Conservation (phyloP, 495 filamentous ascomycete species). For the Lophiostoma macrostomum region DNA sequence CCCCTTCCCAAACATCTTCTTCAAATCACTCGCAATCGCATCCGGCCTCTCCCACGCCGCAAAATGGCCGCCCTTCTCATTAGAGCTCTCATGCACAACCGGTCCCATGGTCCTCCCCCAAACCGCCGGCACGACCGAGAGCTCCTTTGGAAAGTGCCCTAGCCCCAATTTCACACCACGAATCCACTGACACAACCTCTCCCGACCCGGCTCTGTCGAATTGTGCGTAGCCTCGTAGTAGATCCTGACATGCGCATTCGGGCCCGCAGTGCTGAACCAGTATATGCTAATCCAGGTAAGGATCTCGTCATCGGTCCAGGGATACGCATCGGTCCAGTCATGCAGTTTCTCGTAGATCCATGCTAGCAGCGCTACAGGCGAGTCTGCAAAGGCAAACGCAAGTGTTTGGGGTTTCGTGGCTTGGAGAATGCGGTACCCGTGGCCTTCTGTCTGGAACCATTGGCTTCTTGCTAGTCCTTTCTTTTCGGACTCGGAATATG, state of each 20-base stretch:
- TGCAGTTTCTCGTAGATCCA: conserved; percentile 59
- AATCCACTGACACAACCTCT: neutral
- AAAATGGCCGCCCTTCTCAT: conserved; percentile 33
- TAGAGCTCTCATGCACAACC: conserved; percentile 26
- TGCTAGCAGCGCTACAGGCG: conserved; percentile 50
- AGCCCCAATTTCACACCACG: conserved; percentile 19
- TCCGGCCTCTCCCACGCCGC: conserved; percentile 31
- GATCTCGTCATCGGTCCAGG: conserved; percentile 56
- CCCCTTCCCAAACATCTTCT: conserved; percentile 27
- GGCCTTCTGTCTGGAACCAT: conserved; percentile 42
- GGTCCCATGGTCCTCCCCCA: conserved; percentile 26
- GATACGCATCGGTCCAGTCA: conserved; percentile 50
- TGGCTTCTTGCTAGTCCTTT: conserved; percentile 37
- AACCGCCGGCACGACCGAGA: conserved; percentile 16
- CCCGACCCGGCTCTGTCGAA: conserved; percentile 37
- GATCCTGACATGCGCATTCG: conserved; percentile 49
- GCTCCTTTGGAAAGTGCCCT: conserved; percentile 28
- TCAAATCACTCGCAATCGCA: conserved; percentile 24
- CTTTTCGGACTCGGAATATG: conserved; percentile 43
- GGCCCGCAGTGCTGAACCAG: conserved; percentile 51
- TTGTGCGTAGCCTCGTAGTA: conserved; percentile 44
- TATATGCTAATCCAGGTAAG: conserved; percentile 56
- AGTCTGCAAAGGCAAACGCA: conserved; percentile 50
- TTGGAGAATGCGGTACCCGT: conserved; percentile 48
- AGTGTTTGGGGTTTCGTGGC: conserved; percentile 51